phyloP scores from a whole-genome alignment of 179 eudicot genomes.

The Pouteria campechiana region DNA sequence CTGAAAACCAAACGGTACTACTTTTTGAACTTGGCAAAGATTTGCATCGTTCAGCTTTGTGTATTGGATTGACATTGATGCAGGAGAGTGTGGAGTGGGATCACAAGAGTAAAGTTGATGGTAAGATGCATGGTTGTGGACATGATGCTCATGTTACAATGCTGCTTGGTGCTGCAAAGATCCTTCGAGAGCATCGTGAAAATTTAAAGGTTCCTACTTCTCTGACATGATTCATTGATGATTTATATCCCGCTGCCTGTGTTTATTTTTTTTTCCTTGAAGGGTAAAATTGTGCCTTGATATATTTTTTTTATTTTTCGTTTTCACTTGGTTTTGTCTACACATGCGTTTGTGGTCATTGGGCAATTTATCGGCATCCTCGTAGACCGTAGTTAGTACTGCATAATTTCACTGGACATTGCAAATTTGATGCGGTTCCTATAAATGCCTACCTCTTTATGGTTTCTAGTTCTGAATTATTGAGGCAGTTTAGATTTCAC shows the following conservation, averaged over 20 bases:
- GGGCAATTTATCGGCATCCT: too few relatives aligned
- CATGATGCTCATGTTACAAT: conserved; percentile 95
- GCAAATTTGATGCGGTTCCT: too few relatives aligned
- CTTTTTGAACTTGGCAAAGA: too few relatives aligned
- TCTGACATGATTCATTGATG: neutral
- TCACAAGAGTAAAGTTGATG: conserved; percentile 82
- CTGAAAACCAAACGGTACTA: too few relatives aligned
- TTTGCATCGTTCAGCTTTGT: neutral
- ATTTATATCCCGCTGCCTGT: neutral
- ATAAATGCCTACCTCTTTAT: too few relatives aligned
- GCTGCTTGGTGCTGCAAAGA: conserved; percentile 95
- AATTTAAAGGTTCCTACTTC: conserved; percentile 34
- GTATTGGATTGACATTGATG: conserved; percentile 1
- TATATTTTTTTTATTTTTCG: neutral
- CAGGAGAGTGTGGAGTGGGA: conserved; percentile 97
- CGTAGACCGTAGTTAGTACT: too few relatives aligned
- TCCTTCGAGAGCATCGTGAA: conserved; percentile 66
- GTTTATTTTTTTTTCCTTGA: neutral
- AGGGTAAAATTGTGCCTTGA: neutral
- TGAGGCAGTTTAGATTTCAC: too few relatives aligned
- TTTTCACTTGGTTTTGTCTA: neutral
- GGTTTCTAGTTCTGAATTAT: too few relatives aligned
- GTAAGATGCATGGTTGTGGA: conserved; percentile 98
- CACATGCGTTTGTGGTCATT: neutral
- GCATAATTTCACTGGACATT: too few relatives aligned